phyloP scores from a whole-genome alignment of 306 rosid species.

The Vicia villosa region DNA sequence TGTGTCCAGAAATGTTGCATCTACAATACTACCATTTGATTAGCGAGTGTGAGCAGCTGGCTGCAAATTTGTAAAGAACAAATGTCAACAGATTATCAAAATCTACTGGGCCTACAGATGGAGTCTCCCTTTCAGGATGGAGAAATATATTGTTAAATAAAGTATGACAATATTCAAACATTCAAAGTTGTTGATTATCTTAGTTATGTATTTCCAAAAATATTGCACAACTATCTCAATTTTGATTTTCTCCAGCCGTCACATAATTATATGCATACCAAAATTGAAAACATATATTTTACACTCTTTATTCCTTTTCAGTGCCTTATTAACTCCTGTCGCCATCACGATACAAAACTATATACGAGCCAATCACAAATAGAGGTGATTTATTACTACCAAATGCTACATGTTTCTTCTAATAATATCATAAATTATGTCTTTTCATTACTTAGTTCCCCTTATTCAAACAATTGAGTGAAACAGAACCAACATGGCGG shows the following conservation, averaged over 20 bases:
- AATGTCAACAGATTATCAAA: too few relatives aligned
- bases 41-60: too few relatives aligned
- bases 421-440: conserved; percentile 14
- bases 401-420: neutral
- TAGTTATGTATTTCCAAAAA: too few relatives aligned
- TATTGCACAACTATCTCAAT: neutral
- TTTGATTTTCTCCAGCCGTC: neutral
- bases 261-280: neutral
- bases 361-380: neutral
- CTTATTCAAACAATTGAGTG: neutral
- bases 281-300: neutral
- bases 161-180: too few relatives aligned
- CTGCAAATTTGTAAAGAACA: too few relatives aligned
- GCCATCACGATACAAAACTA: neutral
- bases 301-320: neutral
- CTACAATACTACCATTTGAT: too few relatives aligned
- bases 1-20: too few relatives aligned
- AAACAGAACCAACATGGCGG: neutral
- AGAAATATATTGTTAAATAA: too few relatives aligned
- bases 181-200: too few relatives aligned
- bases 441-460: conserved; percentile 2
- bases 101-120: too few relatives aligned
- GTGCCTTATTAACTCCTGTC: neutral
- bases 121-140: too few relatives aligned
- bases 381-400: neutral